A percentile compares a stretch with the other conserved stretches of the same genome.
These are phyloP conservation scores for Cyberlindnera bimundalis DNA, from an alignment of 805 yeast species.

Conservation along the genomic window DNA sequence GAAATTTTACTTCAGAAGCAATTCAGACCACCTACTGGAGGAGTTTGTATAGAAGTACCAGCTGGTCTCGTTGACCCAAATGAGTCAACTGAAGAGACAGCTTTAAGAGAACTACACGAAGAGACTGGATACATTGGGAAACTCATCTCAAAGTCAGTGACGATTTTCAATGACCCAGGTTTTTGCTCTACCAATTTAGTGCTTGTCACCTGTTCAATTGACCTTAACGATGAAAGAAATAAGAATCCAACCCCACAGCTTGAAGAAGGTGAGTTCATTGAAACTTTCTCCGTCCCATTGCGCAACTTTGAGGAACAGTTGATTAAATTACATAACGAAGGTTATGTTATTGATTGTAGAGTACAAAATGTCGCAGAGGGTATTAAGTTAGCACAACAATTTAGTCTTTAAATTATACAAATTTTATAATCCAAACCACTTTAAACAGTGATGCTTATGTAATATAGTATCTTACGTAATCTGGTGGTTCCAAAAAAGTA, in stretches of 20 bases:
- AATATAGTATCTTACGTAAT: too few species aligned
- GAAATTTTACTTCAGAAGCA: constrained; percentile 72
- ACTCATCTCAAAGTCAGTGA: constrained; percentile 43
- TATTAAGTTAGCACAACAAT: constrained; percentile 49
- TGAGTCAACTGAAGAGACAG: constrained; percentile 75
- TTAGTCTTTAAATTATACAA: constrained; percentile 15
- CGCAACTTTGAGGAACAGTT: constrained; percentile 52
- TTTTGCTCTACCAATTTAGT: constrained; percentile 86
- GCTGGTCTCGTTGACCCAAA: constrained; percentile 91
- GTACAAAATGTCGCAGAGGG: constrained; percentile 87
- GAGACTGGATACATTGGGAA: constrained; percentile 90
- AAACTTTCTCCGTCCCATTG: constrained; percentile 74
- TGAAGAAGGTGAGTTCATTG: constrained; percentile 92
- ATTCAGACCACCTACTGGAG: constrained; percentile 88
- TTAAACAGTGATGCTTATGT: too few species aligned
- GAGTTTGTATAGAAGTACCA: constrained; percentile 89
- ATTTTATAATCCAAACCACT: too few species aligned
- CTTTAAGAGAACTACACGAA: constrained; percentile 82
- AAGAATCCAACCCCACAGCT: constrained; percentile 65
- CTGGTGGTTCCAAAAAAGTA: too few species aligned
- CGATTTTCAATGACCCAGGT: constrained; percentile 76
- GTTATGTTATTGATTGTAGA: constrained; percentile 81
- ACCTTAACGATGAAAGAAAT: constrained; percentile 63
- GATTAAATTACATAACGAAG: constrained; percentile 51
- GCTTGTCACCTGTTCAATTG: constrained; percentile 75